Base-by-base conservation (phyloP, 164 flowering plant species). In the Piper longum region DNA sequence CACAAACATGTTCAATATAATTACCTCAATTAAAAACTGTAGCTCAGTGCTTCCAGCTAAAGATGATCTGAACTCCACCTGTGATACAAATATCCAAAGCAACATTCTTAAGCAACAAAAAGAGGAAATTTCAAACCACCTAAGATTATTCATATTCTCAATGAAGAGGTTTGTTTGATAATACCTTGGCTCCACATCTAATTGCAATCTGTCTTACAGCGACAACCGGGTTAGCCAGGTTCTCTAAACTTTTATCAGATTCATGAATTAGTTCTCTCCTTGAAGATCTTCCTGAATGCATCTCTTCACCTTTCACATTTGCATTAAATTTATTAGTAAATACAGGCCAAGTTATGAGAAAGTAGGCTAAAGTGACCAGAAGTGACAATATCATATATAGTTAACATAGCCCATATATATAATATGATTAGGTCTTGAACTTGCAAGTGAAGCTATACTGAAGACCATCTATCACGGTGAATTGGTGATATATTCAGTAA, bases 171-270 rank as follows among this genome's bases (percentile, higher is more conserved):
- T 48, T 48, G n/a, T n/a, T n/a, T n/a, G n/a, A 14, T 2, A 7
- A 62, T 77, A 90, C 99, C 97, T 84, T 90, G 48, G 92, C 69
- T 69, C 91, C 91, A 77, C 89, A 84, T 76, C 82, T 90, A 67
- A 77, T 66, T 55, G 97, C 99, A 78, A 93, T 87, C 16, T 87
- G 95, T 64, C 80, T 88, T 59, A 93, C 64, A 63, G 71, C 90
- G 56, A 64, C 82, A 66, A 77, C 79, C 54, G 87, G 81, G 63
- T 82, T 77, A 67, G 83, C 91, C 56, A 75, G 68, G 66, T 59
- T 67, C 26, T 62, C 60, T 58, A 79, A 73, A 70, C 66, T 65
- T 70, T 75, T 78, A 45, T 79, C 91, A 66, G 80, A 65, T 71
- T 83, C 87, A 61, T 71, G 67, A 52, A 82, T 85, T 68, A 74